These are phyloP conservation scores for Fusarium sp. DNA, from an alignment of 2,329 filamentous ascomycete genomes.

Conservation along the genomic window DNA sequence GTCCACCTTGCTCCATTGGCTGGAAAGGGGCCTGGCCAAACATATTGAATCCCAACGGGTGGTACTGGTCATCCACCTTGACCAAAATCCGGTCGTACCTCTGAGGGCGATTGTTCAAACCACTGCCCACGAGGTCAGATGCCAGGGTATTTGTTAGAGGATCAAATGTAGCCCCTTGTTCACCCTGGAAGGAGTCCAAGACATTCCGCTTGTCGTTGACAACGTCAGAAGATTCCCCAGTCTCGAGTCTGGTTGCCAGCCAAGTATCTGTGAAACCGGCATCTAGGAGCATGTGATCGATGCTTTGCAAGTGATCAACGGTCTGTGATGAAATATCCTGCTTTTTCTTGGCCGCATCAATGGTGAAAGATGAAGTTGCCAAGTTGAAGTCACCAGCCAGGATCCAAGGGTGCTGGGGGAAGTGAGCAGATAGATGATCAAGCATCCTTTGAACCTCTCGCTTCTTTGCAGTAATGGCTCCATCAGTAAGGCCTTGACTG, in stretches of 20 bases:
- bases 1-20: background rate
- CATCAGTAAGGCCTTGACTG: constrained; percentile 70
- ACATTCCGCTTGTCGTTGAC: constrained; percentile 41
- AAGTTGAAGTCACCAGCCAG: constrained; percentile 76
- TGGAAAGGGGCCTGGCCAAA: constrained; percentile 59
- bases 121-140: constrained; percentile 59
- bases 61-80: constrained; percentile 53
- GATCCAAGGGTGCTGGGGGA: constrained; percentile 62
- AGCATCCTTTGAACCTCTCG: constrained; percentile 65
- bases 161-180: constrained; percentile 75
- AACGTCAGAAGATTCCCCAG: constrained; percentile 53
- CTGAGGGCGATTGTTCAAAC: constrained; percentile 68
- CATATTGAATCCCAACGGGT: constrained; percentile 61
- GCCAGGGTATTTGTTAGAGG: constrained; percentile 68
- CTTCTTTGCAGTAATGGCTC: constrained; percentile 67
- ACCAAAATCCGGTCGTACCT: constrained; percentile 74
- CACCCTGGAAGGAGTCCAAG: constrained; percentile 63
- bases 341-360: constrained; percentile 63
- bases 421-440: constrained; percentile 56
- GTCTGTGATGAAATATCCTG: constrained; percentile 66
- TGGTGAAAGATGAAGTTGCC: constrained; percentile 67
- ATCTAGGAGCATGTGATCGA: constrained; percentile 61
- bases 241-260: constrained; percentile 58
- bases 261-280: constrained; percentile 65
- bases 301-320: constrained; percentile 53